Conservation (phyloP, 1,139 yeast species). For the Yamadazyma atlantica region DNA sequence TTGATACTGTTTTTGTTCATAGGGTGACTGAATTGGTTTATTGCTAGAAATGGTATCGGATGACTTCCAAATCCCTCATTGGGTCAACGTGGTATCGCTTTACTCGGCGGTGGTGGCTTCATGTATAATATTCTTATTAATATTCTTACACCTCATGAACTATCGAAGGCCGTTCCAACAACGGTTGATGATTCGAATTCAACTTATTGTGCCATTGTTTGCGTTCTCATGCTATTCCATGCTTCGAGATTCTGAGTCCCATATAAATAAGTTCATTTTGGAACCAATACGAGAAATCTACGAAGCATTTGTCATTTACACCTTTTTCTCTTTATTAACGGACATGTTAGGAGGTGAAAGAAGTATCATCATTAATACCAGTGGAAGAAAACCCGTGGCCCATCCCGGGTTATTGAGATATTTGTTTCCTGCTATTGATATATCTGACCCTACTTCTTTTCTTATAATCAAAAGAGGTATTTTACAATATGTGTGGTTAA, state of each 20-base stretch:
- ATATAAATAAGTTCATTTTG: slow-evolving; percentile 44
- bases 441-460: slow-evolving; percentile 82
- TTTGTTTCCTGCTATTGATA: slow-evolving; percentile 62
- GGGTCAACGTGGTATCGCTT: slow-evolving; percentile 35
- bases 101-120: slow-evolving; percentile 36
- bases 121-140: slow-evolving; percentile 30
- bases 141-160: slow-evolving; percentile 46
- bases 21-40: too few species aligned
- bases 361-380: slow-evolving; percentile 68
- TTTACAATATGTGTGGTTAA: slow-evolving; percentile 92
- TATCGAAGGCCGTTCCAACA: slow-evolving; percentile 91
- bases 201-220: slow-evolving; percentile 61
- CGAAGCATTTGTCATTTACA: slow-evolving; percentile 94
- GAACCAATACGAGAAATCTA: slow-evolving; percentile 87
- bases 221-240: slow-evolving; percentile 54
- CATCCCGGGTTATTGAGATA: slow-evolving; percentile 65
- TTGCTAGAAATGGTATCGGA: background rate
- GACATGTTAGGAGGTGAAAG: slow-evolving; percentile 91
- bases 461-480: slow-evolving; percentile 79
- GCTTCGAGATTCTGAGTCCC: slow-evolving; percentile 43
- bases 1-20: too few species aligned
- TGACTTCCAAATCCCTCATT: slow-evolving; percentile 24
- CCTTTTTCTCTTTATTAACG: slow-evolving; percentile 82
- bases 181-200: slow-evolving; percentile 78
- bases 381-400: slow-evolving; percentile 70